Evolutionary conservation across 2,329 filamentous ascomycete species (phyloP).

Genomic region (Xylariaceae sp.): DNA sequence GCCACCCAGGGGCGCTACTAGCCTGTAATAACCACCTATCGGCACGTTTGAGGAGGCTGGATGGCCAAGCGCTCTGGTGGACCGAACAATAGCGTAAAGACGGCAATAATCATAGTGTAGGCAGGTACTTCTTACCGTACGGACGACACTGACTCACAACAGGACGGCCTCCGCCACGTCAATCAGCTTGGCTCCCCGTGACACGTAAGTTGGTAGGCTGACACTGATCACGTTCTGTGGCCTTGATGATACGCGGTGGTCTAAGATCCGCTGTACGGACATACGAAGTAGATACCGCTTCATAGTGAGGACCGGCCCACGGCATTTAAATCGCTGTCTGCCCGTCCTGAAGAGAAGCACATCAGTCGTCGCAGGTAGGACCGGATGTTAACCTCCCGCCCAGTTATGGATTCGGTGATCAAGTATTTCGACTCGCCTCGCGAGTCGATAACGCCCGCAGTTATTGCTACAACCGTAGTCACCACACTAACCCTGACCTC

Average conservation of each 20-base stretch:
- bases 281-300: neutral
- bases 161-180: neutral
- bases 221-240: neutral
- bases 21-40: too few species aligned
- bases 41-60: too few species aligned
- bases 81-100: too few species aligned
- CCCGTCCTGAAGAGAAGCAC: neutral
- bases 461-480: slow-evolving; percentile 40
- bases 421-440: slow-evolving; percentile 24
- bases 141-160: too few species aligned
- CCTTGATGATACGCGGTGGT: neutral
- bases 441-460: slow-evolving; percentile 30
- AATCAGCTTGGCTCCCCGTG: neutral
- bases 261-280: neutral
- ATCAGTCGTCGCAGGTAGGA: neutral
- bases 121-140: too few species aligned
- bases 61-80: too few species aligned
- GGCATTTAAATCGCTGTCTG: neutral
- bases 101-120: too few species aligned
- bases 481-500: slow-evolving; percentile 40
- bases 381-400: neutral
- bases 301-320: neutral
- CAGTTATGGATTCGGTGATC: slow-evolving; percentile 32
- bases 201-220: neutral
- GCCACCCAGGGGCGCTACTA: too few species aligned